Evolutionary conservation across 345 rosid genomes (phyloP), one percentile per base, ranked within the genome.

Genomic region (Sisymbrium irio): DNA sequence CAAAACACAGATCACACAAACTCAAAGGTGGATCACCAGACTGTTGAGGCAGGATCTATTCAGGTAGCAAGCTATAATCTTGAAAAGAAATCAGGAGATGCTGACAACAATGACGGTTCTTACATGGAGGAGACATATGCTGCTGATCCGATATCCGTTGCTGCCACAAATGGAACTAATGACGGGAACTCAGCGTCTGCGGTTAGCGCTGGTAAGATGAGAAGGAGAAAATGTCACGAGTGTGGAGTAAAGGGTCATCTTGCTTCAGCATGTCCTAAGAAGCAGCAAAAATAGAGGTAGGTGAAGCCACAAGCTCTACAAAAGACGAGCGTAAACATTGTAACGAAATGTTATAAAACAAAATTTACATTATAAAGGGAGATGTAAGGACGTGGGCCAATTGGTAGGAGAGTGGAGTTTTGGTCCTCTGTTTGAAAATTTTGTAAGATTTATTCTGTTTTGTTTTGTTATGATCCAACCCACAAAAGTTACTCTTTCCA

Each of bases 161-260:
- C 51, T 57, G 44, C 42, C 40, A 45, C 49, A n/a, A 25, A 39
- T 44, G 80, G 28, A 30, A 36, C 78, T 62, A 40, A 69, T 57
- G 62, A 67, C 7, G 79, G 35, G 69, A 57, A n/a, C 42, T 18
- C 47, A 30, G 47, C 49, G 44, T 33, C 71, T 1, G 59, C 1
- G 14, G 70, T 78, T 71, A 74, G 69, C 67, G 80, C 71, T 25
- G 86, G 95, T 46, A 94, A 91, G 88, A 82, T 91, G 63, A 87
- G 81, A 73, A 81, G 90, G 78, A 84, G 97, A 69, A 84, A 77
- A 37, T 94, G 97, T 84, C 88, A 87, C 9, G 87, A 88, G 30
- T 89, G 96, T 54, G 88, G 90, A 39, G 82, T 83, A 77, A 89
- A 85, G 76, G 93, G 96, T 33, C 96, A 89, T 68, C 72, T 88